Conservation (phyloP, 768 basidiomycete species). For the Termitomyces sp. region DNA sequence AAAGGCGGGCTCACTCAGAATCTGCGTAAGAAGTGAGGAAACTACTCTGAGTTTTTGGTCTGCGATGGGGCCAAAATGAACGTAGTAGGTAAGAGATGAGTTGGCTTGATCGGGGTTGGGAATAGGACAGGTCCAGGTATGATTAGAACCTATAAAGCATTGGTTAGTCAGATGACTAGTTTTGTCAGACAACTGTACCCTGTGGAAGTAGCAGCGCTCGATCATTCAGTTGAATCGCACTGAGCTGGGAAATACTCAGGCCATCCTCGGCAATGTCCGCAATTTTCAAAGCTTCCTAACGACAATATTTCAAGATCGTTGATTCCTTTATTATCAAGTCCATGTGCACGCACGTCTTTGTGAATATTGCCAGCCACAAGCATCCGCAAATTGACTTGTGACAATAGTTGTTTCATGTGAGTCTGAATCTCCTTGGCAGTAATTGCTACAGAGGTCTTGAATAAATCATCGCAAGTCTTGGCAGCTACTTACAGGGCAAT, state of each 20-base stretch:
- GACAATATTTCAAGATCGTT: not conserved
- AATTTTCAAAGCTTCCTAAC: constrained; percentile 73
- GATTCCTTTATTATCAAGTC: constrained; percentile 4
- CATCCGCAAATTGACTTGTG: constrained; percentile 63
- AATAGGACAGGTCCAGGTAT: constrained; percentile 60
- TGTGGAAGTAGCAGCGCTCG: constrained; percentile 62
- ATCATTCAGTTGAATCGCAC: constrained; percentile 52
- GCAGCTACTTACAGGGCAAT: constrained; percentile 58
- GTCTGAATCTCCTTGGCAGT: constrained; percentile 65
- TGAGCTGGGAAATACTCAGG: constrained; percentile 52
- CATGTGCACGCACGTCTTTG: constrained; percentile 58
- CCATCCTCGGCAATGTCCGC: constrained; percentile 69
- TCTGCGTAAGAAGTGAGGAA: constrained; percentile 72
- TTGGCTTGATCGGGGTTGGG: constrained; percentile 87
- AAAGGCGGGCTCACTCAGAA: constrained; percentile 90
- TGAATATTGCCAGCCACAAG: constrained; percentile 83
- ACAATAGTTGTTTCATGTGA: constrained; percentile 59
- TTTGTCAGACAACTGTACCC: constrained; percentile 37
- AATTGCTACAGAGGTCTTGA: constrained; percentile 45
- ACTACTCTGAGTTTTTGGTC: constrained; percentile 65
- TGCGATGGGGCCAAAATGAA: constrained; percentile 68
- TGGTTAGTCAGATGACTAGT: not conserved
- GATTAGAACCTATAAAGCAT: constrained; percentile 58
- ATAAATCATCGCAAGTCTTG: not conserved
- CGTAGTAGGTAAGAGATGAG: constrained; percentile 81